Conservation (phyloP, 257 asterid genomes). For the Petunia axillaris region DNA sequence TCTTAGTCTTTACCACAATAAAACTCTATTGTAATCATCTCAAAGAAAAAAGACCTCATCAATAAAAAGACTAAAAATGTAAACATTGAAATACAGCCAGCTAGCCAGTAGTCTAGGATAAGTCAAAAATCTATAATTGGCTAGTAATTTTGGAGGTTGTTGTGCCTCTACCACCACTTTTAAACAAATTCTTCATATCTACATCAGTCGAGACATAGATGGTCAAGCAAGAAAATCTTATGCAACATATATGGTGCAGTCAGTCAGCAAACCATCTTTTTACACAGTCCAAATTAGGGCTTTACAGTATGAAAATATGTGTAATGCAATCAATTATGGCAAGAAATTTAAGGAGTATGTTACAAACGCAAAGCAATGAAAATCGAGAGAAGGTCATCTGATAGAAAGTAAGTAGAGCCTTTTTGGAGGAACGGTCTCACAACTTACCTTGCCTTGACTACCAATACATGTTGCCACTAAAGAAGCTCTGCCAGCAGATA, state of each 20-base stretch:
- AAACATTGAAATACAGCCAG: background rate
- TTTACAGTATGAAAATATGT: background rate
- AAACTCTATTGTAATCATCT: background rate
- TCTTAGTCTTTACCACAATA: background rate
- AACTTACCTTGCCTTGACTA: conserved; percentile 77
- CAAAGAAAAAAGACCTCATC: background rate
- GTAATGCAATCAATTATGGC: background rate
- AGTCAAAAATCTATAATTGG: background rate
- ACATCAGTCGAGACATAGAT: background rate
- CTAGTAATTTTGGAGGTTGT: background rate
- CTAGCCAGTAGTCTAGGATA: background rate
- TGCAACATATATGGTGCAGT: background rate
- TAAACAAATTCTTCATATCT: background rate
- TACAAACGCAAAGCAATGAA: background rate
- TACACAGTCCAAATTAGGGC: background rate
- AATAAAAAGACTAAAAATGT: background rate
- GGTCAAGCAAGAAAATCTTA: background rate
- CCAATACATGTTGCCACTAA: conserved; percentile 82
- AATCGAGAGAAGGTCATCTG: background rate
- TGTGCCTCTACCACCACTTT: background rate
- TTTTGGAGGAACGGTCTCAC: background rate
- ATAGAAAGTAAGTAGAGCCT: background rate
- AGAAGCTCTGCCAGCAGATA: conserved; percentile 95
- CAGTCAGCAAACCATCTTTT: background rate
- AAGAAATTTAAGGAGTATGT: background rate